Percentiles rank a stretch among this genome's conserved stretches.
Evolutionary conservation across 2,329 filamentous ascomycete species (phyloP).

Genomic region (Alternaria gaisen): DNA sequence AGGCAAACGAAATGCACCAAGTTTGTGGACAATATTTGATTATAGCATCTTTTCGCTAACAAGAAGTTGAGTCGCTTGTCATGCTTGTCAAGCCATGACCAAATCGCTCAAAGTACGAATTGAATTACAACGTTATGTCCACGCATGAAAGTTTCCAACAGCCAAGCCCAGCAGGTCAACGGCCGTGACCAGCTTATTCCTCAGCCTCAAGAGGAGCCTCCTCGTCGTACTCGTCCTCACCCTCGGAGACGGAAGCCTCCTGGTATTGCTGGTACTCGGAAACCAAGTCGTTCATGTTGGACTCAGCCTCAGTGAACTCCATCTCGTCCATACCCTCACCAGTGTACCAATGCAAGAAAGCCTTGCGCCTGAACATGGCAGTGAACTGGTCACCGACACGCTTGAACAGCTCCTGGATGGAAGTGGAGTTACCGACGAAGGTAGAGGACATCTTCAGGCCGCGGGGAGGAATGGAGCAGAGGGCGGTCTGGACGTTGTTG

Average conservation of each 20-base stretch:
- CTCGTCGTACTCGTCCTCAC: slow-evolving; percentile 94
- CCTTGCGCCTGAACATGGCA: slow-evolving; percentile 99
- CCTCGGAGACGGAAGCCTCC: slow-evolving; percentile 96
- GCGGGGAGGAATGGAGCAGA: slow-evolving; percentile 97
- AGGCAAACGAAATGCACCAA: neutral
- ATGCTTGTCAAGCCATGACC: slow-evolving; percentile 10
- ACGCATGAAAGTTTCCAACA: slow-evolving; percentile 25
- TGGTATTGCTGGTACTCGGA: slow-evolving; percentile 99
- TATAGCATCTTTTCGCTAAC: slow-evolving; percentile 49
- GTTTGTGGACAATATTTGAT: slow-evolving; percentile 26
- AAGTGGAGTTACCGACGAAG: slow-evolving; percentile 99
- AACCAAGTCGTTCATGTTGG: slow-evolving; percentile 99
- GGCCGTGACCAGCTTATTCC: slow-evolving; percentile 57
- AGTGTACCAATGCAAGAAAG: slow-evolving; percentile 99
- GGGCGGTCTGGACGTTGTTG: slow-evolving; percentile 99
- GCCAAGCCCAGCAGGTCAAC: slow-evolving; percentile 29
- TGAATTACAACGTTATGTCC: slow-evolving; percentile 27
- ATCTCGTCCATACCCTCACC: slow-evolving; percentile 99
- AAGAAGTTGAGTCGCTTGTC: slow-evolving; percentile 42
- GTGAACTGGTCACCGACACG: slow-evolving; percentile 99
- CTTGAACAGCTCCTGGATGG: slow-evolving; percentile 99
- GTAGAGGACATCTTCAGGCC: slow-evolving; percentile 99
- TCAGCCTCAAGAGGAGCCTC: slow-evolving; percentile 78
- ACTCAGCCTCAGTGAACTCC: slow-evolving; percentile 99
- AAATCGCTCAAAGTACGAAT: slow-evolving; percentile 41